Conservation (phyloP, 192 early-diverging fungal genomes). For the Umbelopsis sp. region DNA sequence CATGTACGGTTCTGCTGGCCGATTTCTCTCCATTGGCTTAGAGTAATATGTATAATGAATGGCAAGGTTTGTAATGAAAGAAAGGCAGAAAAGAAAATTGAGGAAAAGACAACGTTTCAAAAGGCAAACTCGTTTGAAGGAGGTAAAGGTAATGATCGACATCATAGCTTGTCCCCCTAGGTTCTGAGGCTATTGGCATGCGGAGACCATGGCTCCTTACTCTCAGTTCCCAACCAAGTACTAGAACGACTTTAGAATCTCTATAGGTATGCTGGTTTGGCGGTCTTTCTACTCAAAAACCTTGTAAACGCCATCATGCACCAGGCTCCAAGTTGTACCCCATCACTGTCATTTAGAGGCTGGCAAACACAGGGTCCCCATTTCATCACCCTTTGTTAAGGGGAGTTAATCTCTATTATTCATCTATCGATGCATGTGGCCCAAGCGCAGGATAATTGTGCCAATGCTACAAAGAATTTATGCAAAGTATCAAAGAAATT, state of each 20-base stretch:
- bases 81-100: neutral
- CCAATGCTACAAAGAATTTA: no score
- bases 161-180: neutral
- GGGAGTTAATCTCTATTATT: no score
- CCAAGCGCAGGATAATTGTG: no score
- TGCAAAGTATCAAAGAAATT: no score
- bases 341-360: no score
- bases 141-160: conserved; percentile 19
- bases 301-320: no score
- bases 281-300: neutral
- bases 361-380: no score
- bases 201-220: conserved; percentile 1
- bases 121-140: conserved; percentile 19
- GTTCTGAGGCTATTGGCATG: neutral
- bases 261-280: neutral
- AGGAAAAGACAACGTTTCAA: neutral
- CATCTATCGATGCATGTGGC: no score
- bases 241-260: no score
- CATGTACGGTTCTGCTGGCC: neutral
- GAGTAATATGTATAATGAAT: neutral
- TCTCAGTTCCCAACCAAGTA: neutral
- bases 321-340: no score
- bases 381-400: no score
- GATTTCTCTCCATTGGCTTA: neutral
- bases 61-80: neutral